These are phyloP conservation scores for Penicillium olsonii DNA, from an alignment of 2,329 filamentous ascomycete species.

Conservation along the genomic window DNA sequence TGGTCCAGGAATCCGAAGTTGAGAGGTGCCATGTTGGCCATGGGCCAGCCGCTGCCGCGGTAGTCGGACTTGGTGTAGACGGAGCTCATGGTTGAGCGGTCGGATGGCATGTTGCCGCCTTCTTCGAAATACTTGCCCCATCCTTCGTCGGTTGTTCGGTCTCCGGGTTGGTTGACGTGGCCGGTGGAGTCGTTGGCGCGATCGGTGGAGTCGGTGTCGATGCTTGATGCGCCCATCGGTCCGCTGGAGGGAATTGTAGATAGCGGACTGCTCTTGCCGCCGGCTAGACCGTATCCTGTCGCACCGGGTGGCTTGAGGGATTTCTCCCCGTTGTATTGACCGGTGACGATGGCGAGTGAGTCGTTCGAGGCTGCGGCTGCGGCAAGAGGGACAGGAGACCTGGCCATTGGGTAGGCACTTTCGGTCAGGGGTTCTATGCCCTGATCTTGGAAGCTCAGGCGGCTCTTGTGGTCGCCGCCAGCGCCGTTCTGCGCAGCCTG, in stretches of 20 bases:
- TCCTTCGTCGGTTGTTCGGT: conserved; percentile 49
- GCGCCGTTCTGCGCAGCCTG: conserved; percentile 41
- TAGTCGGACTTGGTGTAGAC: conserved; percentile 38
- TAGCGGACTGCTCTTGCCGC: conserved; percentile 27
- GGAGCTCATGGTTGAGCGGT: conserved; percentile 29
- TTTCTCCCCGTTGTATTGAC: conserved; percentile 37
- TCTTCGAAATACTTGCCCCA: conserved; percentile 53
- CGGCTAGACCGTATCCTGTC: conserved; percentile 21
- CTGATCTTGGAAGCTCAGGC: conserved; percentile 47
- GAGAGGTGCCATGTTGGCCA: conserved; percentile 36
- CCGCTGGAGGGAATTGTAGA: conserved; percentile 34
- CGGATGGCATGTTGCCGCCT: conserved; percentile 32
- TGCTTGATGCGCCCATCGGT: conserved; percentile 22
- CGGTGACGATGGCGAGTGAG: conserved; percentile 44
- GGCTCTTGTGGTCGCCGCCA: conserved; percentile 59
- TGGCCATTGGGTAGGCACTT: conserved; percentile 48
- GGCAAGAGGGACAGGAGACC: conserved; percentile 39
- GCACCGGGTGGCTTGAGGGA: conserved; percentile 27
- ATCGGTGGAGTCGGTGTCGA: conserved; percentile 22
- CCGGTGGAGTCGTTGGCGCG: conserved; percentile 17
- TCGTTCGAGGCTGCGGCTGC: conserved; percentile 36
- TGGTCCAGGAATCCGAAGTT: conserved; percentile 41
- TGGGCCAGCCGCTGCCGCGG: conserved; percentile 44
- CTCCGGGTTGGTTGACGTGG: conserved; percentile 28
- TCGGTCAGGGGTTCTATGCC: conserved; percentile 46